Conservation (phyloP, 116 monocot genomes). For the Trichopus zeylanicus region DNA sequence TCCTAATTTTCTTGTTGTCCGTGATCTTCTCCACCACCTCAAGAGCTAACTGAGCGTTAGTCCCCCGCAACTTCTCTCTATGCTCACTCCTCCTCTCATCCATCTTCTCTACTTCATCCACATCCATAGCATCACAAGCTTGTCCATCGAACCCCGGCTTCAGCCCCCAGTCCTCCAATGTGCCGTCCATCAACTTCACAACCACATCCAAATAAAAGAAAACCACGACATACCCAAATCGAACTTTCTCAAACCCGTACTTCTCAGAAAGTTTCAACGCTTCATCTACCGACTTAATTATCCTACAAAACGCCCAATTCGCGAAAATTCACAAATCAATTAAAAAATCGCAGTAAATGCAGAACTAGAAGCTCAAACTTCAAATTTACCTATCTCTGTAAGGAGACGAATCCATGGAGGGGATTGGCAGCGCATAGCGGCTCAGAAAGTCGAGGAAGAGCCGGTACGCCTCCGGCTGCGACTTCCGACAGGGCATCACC, state of each 20-base stretch:
- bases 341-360: not conserved
- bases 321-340: no score
- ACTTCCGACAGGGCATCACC: slow-evolving; percentile 46
- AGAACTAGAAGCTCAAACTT: not conserved
- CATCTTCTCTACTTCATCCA: slow-evolving; percentile 26
- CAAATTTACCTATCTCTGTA: slow-evolving; percentile 58
- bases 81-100: slow-evolving; percentile 33
- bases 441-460: slow-evolving; percentile 72
- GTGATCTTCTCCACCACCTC: slow-evolving; percentile 56
- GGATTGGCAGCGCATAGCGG: slow-evolving; percentile 33
- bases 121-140: slow-evolving; percentile 26
- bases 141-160: slow-evolving; percentile 18
- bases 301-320: slow-evolving; percentile 65
- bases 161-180: slow-evolving; percentile 65
- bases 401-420: slow-evolving; percentile 17
- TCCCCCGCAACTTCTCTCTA: slow-evolving; percentile 37
- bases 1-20: slow-evolving; percentile 33
- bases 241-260: slow-evolving; percentile 41
- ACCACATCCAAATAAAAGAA: slow-evolving; percentile 56
- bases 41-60: slow-evolving; percentile 50
- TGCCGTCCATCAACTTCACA: slow-evolving; percentile 47
- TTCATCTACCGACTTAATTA: slow-evolving; percentile 67
- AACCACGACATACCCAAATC: slow-evolving; percentile 51
- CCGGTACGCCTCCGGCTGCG: slow-evolving; percentile 79
- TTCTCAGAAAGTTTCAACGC: slow-evolving; percentile 55